Evolutionary conservation across 1,284 basidiomycete genomes (phyloP), one percentile per base, ranked within the genome.

Genomic region (Apiotrichum siamense): DNA sequence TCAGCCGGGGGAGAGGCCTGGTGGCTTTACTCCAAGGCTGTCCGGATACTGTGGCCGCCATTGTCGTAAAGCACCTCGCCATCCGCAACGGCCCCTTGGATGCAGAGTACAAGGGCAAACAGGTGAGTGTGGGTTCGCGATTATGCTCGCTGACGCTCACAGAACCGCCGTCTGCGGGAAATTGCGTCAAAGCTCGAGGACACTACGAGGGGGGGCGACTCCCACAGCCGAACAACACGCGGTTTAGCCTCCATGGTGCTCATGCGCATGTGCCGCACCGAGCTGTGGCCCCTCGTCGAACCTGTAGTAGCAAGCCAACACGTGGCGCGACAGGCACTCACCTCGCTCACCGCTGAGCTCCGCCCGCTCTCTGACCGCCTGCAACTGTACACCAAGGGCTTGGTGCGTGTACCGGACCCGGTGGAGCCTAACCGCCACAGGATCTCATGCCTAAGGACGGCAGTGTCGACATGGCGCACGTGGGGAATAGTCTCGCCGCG

Each of bases 311-410:
- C 39, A 7, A 33, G 25, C 6, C 42, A 45, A 9, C 20, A 29
- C 5, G 33, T 56, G 1, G 31, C 54, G 3, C 4, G 33, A 7
- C 25, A 41, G 2, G 47, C 58, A 1, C 13, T 56, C 23, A 50
- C 44, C 12, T 40, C 36, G 13, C 43, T 65, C 6, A 24, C 13
- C 12, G 15, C 25, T 5, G 64, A 66, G 17, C 27, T 59, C 2
- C 26, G 25, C 0, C 39, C 41, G 2, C 31, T 66, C 2, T 32
- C 25, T 3, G 33, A 50, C 2, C 54, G 64, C 1, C 58, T 65
- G 31, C 61, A 63, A 29, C 43, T 66, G 32, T 60, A 53, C 41
- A 54, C 60, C 35, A 69, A 64, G 38, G 63, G 65, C 10, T 35
- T 67, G 26, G 64, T 65, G 38, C 36, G 59, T 54, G n/a, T 4